Conservation (phyloP, 1,284 basidiomycete species). For the Pseudozyma flocculosa region DNA sequence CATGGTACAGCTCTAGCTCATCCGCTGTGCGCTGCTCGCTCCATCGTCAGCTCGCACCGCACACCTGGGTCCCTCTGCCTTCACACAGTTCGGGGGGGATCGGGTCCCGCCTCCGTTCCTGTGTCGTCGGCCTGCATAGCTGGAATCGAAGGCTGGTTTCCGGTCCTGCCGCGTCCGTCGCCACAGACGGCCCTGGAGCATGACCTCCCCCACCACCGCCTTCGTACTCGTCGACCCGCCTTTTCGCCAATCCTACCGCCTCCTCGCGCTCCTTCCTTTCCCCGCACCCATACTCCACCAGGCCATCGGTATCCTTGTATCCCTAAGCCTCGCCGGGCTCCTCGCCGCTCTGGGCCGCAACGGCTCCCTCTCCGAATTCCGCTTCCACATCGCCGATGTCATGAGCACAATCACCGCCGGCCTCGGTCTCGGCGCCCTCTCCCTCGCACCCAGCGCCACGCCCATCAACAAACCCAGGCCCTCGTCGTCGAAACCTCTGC, state of each 20-base stretch:
- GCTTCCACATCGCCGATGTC: neutral
- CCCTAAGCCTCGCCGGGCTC: neutral
- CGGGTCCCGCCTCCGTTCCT: too few species aligned
- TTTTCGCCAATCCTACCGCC: neutral
- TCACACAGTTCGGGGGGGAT: too few species aligned
- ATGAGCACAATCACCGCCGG: neutral
- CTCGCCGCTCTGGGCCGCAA: neutral
- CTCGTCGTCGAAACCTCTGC: too few species aligned
- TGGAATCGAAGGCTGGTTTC: too few species aligned
- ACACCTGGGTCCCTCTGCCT: too few species aligned
- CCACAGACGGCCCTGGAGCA: neutral
- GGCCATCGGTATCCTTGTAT: neutral
- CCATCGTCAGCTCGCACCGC: too few species aligned
- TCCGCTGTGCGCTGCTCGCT: too few species aligned
- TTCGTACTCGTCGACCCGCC: neutral
- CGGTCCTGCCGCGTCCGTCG: too few species aligned
- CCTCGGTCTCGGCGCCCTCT: neutral
- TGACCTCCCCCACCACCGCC: neutral
- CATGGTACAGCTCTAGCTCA: too few species aligned
- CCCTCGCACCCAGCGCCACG: neutral
- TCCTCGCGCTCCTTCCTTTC: neutral
- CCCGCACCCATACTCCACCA: neutral
- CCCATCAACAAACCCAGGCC: neutral
- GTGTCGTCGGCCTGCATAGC: too few species aligned
- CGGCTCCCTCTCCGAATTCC: neutral